A percentile compares a stretch with the other conserved stretches of the same genome.
phyloP scores from a whole-genome alignment of 805 yeast species.

The Yarrowia osloensis region DNA sequence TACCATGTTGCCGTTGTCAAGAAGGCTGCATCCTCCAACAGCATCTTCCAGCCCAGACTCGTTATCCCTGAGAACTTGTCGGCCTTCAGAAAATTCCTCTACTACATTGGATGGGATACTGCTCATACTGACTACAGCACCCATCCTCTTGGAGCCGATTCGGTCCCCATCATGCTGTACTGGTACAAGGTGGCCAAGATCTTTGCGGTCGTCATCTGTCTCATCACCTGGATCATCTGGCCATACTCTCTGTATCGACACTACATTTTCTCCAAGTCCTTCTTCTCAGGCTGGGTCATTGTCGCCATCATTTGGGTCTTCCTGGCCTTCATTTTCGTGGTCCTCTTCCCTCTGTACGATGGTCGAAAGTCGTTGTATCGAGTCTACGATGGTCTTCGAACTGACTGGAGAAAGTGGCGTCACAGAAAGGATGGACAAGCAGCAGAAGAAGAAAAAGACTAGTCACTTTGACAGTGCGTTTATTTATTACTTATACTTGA shows the following conservation, averaged over 20 bases:
- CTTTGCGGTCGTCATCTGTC: slow-evolving; percentile 42
- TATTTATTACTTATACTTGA: neutral
- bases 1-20: neutral
- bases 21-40: neutral
- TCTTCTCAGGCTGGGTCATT: slow-evolving; percentile 79
- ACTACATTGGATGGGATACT: slow-evolving; percentile 29
- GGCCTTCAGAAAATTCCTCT: neutral
- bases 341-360: slow-evolving; percentile 52
- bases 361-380: slow-evolving; percentile 41
- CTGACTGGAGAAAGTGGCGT: neutral
- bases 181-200: slow-evolving; percentile 32
- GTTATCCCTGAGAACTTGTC: neutral
- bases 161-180: slow-evolving; percentile 29
- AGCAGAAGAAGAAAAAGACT: neutral
- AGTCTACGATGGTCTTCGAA: neutral
- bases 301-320: slow-evolving; percentile 74
- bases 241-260: slow-evolving; percentile 80
- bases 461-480: neutral
- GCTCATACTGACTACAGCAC: neutral
- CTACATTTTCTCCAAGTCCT: slow-evolving; percentile 65
- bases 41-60: slow-evolving; percentile 11
- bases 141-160: slow-evolving; percentile 32
- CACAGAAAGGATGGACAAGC: neutral
- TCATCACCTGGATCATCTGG: slow-evolving; percentile 67
- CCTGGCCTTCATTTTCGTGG: slow-evolving; percentile 44